These are phyloP conservation scores for Thielaviopsis ethacetica DNA, from an alignment of 2,329 filamentous ascomycete genomes.

Conservation along the genomic window DNA sequence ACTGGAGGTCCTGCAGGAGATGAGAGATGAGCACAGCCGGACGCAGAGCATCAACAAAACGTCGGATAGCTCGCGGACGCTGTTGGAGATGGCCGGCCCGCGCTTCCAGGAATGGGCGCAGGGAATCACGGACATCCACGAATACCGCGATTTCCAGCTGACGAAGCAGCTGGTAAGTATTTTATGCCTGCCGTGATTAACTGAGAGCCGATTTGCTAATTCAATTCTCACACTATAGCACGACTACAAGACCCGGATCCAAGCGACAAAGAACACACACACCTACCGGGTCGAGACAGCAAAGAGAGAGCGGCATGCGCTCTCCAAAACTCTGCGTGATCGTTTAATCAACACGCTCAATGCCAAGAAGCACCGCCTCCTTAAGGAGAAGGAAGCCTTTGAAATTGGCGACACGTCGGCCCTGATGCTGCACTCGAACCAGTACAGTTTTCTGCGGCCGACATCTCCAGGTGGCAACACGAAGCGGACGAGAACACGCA, in stretches of 20 bases:
- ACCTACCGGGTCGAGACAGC: conserved; percentile 47
- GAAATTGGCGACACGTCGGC: conserved; percentile 52
- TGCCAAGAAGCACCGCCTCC: conserved; percentile 46
- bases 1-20: conserved; percentile 52
- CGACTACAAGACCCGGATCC: conserved; percentile 45
- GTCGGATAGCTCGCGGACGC: conserved; percentile 31
- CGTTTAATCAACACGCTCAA: conserved; percentile 50
- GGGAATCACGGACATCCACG: conserved; percentile 73
- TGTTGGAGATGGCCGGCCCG: conserved; percentile 62
- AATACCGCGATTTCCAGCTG: conserved; percentile 71
- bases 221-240: conserved; percentile 25
- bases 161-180: conserved; percentile 60
- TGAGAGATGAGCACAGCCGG: conserved; percentile 39
- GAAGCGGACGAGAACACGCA: conserved; percentile 46
- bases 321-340: conserved; percentile 45
- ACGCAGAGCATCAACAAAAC: conserved; percentile 24
- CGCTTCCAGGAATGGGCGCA: conserved; percentile 74
- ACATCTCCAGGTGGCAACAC: conserved; percentile 46
- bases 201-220: conserved; percentile 14
- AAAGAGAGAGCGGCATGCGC: conserved; percentile 40
- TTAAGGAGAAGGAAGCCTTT: conserved; percentile 49
- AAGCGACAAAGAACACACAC: conserved; percentile 42
- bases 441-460: conserved; percentile 50
- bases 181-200: background rate
- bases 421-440: conserved; percentile 48